Evolutionary conservation across 192 early-diverging fungal species (phyloP).

Genomic region (Coemansia aciculifera): DNA sequence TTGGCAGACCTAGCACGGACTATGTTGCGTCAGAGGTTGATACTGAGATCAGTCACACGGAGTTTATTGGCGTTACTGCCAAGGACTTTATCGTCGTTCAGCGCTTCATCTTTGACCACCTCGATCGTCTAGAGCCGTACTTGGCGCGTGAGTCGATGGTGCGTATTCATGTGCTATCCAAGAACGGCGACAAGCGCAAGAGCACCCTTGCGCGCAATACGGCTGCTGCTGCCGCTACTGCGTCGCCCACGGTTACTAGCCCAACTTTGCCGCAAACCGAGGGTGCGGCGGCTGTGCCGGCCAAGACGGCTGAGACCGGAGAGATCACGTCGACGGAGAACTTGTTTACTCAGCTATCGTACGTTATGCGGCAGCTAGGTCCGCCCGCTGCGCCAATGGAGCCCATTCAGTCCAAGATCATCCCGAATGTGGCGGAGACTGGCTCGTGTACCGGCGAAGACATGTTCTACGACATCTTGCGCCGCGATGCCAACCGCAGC

Average conservation of each 20-base stretch:
- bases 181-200: constrained; percentile 42
- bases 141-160: constrained; percentile 61
- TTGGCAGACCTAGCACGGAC: constrained; percentile 35
- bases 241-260: neutral
- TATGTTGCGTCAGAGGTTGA: constrained; percentile 38
- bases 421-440: constrained; percentile 8
- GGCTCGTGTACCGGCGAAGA: constrained; percentile 23
- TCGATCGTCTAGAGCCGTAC: constrained; percentile 70
- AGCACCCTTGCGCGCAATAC: constrained; percentile 29
- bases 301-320: constrained; percentile 3
- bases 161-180: constrained; percentile 28
- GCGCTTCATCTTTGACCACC: constrained; percentile 66
- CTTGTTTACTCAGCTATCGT: constrained; percentile 77
- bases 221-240: constrained; percentile 4
- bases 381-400: constrained; percentile 67
- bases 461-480: constrained; percentile 68
- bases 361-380: constrained; percentile 84
- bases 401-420: constrained; percentile 24
- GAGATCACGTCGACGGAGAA: constrained; percentile 61
- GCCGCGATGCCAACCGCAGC: constrained; percentile 64
- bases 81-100: constrained; percentile 61
- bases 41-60: constrained; percentile 15
- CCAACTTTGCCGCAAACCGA: neutral
- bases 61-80: constrained; percentile 39
- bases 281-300: constrained; percentile 3